Percentiles rank a stretch among this genome's conserved stretches.
These are phyloP conservation scores for Phoenix roebelenii DNA, from an alignment of 176 grass and related monocot species.

Conservation along the genomic window DNA sequence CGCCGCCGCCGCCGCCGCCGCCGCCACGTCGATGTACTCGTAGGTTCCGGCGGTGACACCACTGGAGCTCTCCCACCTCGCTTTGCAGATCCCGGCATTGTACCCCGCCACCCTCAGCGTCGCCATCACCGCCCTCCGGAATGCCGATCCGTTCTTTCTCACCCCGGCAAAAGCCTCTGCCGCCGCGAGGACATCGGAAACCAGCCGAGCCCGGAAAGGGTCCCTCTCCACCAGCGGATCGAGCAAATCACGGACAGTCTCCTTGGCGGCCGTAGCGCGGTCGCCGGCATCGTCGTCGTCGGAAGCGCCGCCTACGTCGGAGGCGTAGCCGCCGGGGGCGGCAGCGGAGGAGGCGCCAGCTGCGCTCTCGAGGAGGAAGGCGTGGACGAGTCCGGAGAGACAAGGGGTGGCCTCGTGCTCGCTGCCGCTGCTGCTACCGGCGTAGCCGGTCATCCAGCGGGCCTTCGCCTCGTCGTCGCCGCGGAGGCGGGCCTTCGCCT, in stretches of 20 bases:
- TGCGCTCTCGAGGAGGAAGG: conserved; percentile 30
- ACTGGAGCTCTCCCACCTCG: conserved; percentile 19
- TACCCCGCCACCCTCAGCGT: conserved; percentile 21
- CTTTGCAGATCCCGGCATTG: conserved; percentile 42
- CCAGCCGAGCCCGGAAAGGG: conserved; percentile 1
- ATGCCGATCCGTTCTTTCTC: conserved; percentile 7
- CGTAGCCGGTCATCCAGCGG: neutral
- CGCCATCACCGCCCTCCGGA: conserved; percentile 21
- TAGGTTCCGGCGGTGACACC: conserved; percentile 20
- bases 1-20: neutral
- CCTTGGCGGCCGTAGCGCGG: neutral
- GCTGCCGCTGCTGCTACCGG: conserved; percentile 26
- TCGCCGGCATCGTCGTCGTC: neutral
- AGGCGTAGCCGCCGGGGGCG: neutral
- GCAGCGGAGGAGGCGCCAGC: neutral
- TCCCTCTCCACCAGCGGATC: neutral
- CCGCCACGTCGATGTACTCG: conserved; percentile 40
- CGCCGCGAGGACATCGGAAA: conserved; percentile 11
- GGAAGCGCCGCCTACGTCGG: neutral
- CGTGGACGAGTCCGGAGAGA: conserved; percentile 30
- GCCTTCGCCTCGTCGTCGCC: neutral
- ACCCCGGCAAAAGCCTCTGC: neutral
- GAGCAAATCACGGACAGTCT: neutral
- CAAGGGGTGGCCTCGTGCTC: conserved; percentile 16
- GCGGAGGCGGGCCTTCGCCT: conserved; percentile 19